These are phyloP conservation scores for Hypoxylon rickii DNA, from an alignment of 495 filamentous ascomycete species.

Conservation along the genomic window DNA sequence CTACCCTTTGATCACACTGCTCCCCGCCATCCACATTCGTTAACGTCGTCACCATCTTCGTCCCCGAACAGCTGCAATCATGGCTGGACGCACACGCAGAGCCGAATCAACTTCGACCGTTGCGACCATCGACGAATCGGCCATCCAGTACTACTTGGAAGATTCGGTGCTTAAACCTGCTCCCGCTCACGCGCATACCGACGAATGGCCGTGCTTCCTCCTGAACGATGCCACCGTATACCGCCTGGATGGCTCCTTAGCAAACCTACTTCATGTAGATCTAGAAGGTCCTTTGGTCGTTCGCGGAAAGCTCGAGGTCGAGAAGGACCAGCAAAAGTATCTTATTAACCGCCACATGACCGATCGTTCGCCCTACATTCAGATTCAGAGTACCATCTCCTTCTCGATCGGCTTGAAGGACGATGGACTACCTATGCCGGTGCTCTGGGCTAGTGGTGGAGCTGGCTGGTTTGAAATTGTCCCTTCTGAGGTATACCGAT, in stretches of 20 bases:
- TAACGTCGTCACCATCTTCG: background rate
- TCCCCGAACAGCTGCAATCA: constrained; percentile 16
- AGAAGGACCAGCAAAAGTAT: constrained; percentile 38
- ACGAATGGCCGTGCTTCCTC: constrained; percentile 49
- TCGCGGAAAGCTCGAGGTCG: constrained; percentile 48
- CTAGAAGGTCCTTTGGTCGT: constrained; percentile 49
- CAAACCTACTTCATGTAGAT: constrained; percentile 48
- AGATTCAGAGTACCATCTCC: constrained; percentile 63
- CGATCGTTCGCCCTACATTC: constrained; percentile 55
- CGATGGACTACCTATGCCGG: constrained; percentile 60
- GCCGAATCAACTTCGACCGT: constrained; percentile 39
- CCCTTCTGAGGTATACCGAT: constrained; percentile 63
- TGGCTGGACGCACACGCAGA: constrained; percentile 43
- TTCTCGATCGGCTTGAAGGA: constrained; percentile 70
- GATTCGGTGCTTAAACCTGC: constrained; percentile 40
- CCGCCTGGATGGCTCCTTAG: constrained; percentile 44
- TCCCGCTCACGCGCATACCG: constrained; percentile 16
- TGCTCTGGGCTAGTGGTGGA: constrained; percentile 75
- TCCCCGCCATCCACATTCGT: no score
- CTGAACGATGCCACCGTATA: constrained; percentile 54
- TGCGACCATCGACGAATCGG: constrained; percentile 29
- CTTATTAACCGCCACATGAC: constrained; percentile 49
- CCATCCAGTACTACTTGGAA: constrained; percentile 42
- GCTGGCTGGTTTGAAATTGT: constrained; percentile 81
- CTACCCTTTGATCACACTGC: no score